These are phyloP conservation scores for Colletotrichum noveboracense DNA, from an alignment of 2,329 filamentous ascomycete genomes.

Conservation along the genomic window DNA sequence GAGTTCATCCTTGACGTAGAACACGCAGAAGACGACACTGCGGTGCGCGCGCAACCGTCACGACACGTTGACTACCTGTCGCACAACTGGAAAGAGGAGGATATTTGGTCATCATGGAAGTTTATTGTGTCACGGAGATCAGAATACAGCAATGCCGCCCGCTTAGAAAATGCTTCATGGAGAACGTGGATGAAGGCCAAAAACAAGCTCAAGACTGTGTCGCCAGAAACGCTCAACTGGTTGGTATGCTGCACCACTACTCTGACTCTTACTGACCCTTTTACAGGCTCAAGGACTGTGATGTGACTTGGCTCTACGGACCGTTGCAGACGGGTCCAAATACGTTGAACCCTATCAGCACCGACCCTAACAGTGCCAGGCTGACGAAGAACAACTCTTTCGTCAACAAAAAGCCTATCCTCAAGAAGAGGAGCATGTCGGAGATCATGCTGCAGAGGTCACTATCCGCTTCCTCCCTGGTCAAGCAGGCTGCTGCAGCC, in stretches of 20 bases:
- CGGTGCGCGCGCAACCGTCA: slow-evolving; percentile 75
- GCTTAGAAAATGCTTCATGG: slow-evolving; percentile 96
- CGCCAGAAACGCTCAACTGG: slow-evolving; percentile 94
- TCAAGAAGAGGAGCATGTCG: slow-evolving; percentile 97
- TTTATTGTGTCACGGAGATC: slow-evolving; percentile 84
- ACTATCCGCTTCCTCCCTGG: slow-evolving; percentile 82
- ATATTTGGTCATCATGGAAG: slow-evolving; percentile 97
- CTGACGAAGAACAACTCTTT: slow-evolving; percentile 67
- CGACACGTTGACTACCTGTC: slow-evolving; percentile 95
- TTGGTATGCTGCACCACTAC: slow-evolving; percentile 49
- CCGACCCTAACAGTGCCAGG: slow-evolving; percentile 41
- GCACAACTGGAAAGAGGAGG: slow-evolving; percentile 91
- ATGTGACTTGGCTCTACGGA: slow-evolving; percentile 97
- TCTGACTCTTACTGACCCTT: slow-evolving; percentile 11
- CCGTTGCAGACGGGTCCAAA: slow-evolving; percentile 79
- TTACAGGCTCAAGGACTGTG: slow-evolving; percentile 91
- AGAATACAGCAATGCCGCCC: slow-evolving; percentile 79
- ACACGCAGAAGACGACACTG: slow-evolving; percentile 80
- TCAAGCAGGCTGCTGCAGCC: slow-evolving; percentile 88
- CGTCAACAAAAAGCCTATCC: slow-evolving; percentile 81
- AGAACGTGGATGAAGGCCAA: slow-evolving; percentile 95
- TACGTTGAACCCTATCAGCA: slow-evolving; percentile 53
- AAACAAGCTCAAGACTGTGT: slow-evolving; percentile 84
- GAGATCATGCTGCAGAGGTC: slow-evolving; percentile 93
- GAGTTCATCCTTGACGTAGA: slow-evolving; percentile 47